Percentiles rank a stretch among this genome's conserved stretches.
These are phyloP conservation scores for Amanita phalloides DNA, from an alignment of 768 basidiomycete genomes.

Conservation along the genomic window DNA sequence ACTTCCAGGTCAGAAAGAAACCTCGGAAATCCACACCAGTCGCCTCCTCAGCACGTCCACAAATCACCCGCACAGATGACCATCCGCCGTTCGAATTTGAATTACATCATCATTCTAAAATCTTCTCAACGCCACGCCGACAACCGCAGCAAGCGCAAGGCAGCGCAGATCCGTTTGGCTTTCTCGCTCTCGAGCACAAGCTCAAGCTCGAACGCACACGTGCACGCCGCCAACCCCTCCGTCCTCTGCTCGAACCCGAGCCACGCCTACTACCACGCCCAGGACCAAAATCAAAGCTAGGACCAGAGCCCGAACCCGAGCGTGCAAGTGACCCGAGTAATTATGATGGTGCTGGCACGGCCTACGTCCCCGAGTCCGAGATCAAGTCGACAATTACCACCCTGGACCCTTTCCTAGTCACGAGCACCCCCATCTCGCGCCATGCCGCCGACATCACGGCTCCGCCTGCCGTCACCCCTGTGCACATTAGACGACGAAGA, in stretches of 20 bases:
- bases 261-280: neutral
- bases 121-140: neutral
- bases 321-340: neutral
- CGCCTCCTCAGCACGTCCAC: neutral
- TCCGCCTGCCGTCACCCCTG: neutral
- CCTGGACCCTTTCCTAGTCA: too few species aligned
- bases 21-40: neutral
- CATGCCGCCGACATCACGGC: neutral
- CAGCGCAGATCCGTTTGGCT: conserved; percentile 32
- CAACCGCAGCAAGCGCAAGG: conserved; percentile 22
- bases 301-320: neutral
- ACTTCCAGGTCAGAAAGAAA: neutral
- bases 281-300: neutral
- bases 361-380: too few species aligned
- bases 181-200: conserved; percentile 41
- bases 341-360: too few species aligned
- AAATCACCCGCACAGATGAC: neutral
- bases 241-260: neutral
- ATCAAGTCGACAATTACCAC: too few species aligned
- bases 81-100: neutral
- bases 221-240: neutral
- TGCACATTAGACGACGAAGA: neutral
- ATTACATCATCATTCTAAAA: neutral
- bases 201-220: conserved; percentile 22
- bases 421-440: neutral